Evolutionary conservation across 345 rosid species (phyloP).

Genomic region (Linum lewisii): DNA sequence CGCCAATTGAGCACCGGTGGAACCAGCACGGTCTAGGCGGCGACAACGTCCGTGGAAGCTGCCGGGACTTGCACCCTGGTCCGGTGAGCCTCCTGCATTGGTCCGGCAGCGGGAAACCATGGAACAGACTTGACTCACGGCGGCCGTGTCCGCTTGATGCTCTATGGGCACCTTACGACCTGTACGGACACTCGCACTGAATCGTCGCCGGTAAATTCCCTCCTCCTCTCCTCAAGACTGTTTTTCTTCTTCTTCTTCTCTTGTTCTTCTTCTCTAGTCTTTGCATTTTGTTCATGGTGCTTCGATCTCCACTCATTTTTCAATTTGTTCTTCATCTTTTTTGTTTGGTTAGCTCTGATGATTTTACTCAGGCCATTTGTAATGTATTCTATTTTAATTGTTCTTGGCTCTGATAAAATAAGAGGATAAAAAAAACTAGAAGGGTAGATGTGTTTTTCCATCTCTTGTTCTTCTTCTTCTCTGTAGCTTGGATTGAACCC

Average conservation of each 20-base stretch:
- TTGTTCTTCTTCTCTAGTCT: slow-evolving; percentile 6
- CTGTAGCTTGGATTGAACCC: slow-evolving; percentile 1
- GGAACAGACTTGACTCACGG: slow-evolving; percentile 79
- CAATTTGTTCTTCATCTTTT: not conserved
- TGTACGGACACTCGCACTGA: slow-evolving; percentile 42
- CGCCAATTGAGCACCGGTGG: slow-evolving; percentile 93
- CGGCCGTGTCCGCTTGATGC: slow-evolving; percentile 75
- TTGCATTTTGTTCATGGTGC: slow-evolving; percentile 3
- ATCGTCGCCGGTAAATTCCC: slow-evolving; percentile 19
- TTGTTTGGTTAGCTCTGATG: not conserved
- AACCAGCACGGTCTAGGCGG: slow-evolving; percentile 96
- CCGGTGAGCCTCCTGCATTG: slow-evolving; percentile 93
- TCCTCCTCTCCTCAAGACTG: not conserved
- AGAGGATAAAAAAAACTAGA: not conserved
- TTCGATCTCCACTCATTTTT: slow-evolving; percentile 4
- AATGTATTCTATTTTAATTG: slow-evolving; percentile 28
- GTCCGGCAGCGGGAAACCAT: slow-evolving; percentile 99
- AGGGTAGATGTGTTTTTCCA: slow-evolving; percentile 4
- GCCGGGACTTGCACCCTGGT: slow-evolving; percentile 81
- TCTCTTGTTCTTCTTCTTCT: no score
- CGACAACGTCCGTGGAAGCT: slow-evolving; percentile 85
- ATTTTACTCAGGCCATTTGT: slow-evolving; percentile 18
- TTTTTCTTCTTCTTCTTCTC: slow-evolving; percentile 10
- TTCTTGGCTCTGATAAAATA: slow-evolving; percentile 13
- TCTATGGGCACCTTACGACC: slow-evolving; percentile 79